Evolutionary conservation across 2,329 filamentous ascomycete genomes (phyloP).

Genomic region (Fonsecaea pedrosoi): DNA sequence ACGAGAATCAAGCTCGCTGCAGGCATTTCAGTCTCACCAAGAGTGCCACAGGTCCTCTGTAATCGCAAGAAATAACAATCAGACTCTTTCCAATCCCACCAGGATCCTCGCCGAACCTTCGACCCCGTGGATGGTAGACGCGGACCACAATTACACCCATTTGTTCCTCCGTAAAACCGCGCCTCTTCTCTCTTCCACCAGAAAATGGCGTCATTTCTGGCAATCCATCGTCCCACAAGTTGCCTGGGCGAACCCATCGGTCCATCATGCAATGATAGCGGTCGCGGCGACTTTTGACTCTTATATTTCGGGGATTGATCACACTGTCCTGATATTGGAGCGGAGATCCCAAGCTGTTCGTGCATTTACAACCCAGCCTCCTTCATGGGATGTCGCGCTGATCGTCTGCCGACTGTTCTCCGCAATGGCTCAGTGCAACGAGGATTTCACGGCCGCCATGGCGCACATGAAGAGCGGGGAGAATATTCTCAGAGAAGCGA

Average conservation of each 20-base stretch:
- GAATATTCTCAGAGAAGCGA: slow-evolving; percentile 22
- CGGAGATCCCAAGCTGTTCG: slow-evolving; percentile 18
- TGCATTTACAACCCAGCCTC: slow-evolving; percentile 16
- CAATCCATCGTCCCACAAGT: slow-evolving; percentile 25
- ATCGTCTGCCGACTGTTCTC: slow-evolving; percentile 31
- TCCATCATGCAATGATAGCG: slow-evolving; percentile 34
- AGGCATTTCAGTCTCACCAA: neutral
- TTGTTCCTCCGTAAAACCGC: slow-evolving; percentile 20
- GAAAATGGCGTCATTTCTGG: slow-evolving; percentile 29
- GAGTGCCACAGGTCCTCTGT: neutral
- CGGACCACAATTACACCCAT: slow-evolving; percentile 17
- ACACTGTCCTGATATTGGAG: slow-evolving; percentile 13
- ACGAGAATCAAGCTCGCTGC: neutral
- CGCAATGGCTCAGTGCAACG: slow-evolving; percentile 26
- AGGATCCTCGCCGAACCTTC: slow-evolving; percentile 17
- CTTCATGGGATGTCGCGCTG: slow-evolving; percentile 25
- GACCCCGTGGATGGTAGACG: neutral
- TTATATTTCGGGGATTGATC: slow-evolving; percentile 15
- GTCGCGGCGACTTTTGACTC: slow-evolving; percentile 28
- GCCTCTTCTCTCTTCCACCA: slow-evolving; percentile 25
- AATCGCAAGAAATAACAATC: neutral
- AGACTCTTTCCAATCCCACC: neutral
- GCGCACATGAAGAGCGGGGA: slow-evolving; percentile 24
- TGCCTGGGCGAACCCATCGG: slow-evolving; percentile 26
- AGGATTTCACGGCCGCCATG: slow-evolving; percentile 22